Conservation (phyloP, 208 protist genomes). For the Trypanosomatidae sp. region DNA sequence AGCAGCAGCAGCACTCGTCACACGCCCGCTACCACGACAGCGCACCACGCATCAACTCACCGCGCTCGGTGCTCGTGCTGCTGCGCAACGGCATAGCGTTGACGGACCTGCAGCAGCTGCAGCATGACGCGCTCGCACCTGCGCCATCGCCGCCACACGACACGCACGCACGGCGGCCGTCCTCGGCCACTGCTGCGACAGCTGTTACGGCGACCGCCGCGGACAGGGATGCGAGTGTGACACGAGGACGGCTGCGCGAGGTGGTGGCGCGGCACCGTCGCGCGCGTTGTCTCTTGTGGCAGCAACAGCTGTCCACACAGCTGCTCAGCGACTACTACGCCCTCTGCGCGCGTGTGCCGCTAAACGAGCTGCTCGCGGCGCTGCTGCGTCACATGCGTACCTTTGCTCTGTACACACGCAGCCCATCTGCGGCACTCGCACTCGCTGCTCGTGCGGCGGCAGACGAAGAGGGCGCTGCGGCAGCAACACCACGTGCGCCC, state of each 20-base stretch:
- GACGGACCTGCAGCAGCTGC: slow-evolving; percentile 15
- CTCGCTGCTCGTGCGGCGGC: no score
- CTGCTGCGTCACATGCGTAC: no score
- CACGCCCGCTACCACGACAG: no score
- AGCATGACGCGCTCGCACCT: neutral
- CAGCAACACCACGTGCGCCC: no score
- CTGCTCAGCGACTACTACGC: slow-evolving; percentile 37
- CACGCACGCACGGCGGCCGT: neutral
- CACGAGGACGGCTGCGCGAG: slow-evolving; percentile 11
- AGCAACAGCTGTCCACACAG: slow-evolving; percentile 8
- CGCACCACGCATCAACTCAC: slow-evolving; percentile 81
- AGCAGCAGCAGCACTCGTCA: no score
- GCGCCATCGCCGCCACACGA: slow-evolving; percentile 3
- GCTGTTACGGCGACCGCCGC: neutral
- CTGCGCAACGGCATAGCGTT: slow-evolving; percentile 52
- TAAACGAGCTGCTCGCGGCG: slow-evolving; percentile 27
- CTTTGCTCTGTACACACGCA: no score
- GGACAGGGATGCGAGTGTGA: neutral
- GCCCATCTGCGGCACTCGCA: no score
- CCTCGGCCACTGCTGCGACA: neutral
- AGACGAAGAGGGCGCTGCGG: no score
- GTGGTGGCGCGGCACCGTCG: slow-evolving; percentile 23
- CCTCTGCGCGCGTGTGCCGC: slow-evolving; percentile 21
- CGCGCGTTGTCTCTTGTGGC: slow-evolving; percentile 10
- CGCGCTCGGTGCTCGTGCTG: slow-evolving; percentile 61